A percentile compares a stretch with the other conserved stretches of the same genome.
phyloP scores from a whole-genome alignment of 2,329 filamentous ascomycete genomes.

The Beauveria varroae region DNA sequence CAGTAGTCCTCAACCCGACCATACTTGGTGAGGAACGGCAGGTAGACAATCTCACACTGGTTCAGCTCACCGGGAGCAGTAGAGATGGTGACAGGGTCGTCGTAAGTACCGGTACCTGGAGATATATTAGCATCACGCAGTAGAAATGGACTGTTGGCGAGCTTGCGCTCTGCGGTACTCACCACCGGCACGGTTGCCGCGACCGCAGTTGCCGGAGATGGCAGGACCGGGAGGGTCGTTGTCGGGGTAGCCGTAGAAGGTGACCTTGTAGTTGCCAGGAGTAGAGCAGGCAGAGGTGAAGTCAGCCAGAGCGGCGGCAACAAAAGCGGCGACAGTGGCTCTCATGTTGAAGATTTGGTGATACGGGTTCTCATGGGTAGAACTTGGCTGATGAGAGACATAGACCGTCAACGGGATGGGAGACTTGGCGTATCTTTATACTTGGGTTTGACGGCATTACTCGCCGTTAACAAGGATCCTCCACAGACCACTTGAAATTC shows the following conservation, averaged over 20 bases:
- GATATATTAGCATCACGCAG: neutral
- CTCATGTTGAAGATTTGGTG: constrained; percentile 12
- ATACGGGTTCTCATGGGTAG: neutral
- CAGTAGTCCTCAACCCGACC: constrained; percentile 16
- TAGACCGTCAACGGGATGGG: neutral
- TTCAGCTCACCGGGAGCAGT: constrained; percentile 17
- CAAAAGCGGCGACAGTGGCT: constrained; percentile 12
- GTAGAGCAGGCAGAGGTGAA: constrained; percentile 15
- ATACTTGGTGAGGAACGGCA: constrained; percentile 18
- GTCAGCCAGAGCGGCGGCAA: constrained; percentile 12
- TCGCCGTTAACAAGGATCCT: neutral
- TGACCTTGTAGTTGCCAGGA: constrained; percentile 15
- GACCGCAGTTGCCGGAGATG: constrained; percentile 15
- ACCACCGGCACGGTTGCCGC: constrained; percentile 15
- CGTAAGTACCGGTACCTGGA: constrained; percentile 15
- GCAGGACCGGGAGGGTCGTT: constrained; percentile 16
- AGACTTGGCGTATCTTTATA: neutral
- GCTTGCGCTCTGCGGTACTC: neutral
- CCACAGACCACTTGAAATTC: neutral
- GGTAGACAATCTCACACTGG: constrained; percentile 17
- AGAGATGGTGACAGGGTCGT: constrained; percentile 17
- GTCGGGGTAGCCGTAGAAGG: constrained; percentile 17
- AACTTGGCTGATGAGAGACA: neutral
- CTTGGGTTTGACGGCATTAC: neutral
- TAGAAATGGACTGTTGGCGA: too few relatives aligned